Evolutionary conservation across 768 basidiomycete species (phyloP).

Genomic region (Tulasnella sp.): DNA sequence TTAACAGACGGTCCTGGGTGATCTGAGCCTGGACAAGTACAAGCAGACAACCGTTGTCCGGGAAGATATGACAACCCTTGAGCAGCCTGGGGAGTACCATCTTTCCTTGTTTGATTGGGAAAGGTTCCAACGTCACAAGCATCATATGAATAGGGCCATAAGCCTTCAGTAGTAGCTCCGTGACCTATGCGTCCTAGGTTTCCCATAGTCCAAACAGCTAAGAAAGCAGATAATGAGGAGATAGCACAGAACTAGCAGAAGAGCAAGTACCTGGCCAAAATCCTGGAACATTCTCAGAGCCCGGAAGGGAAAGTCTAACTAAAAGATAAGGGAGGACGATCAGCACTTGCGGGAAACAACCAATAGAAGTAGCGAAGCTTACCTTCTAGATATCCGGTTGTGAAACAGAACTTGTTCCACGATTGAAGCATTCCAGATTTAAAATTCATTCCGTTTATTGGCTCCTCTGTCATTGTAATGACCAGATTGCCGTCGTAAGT

Average conservation of each 20-base stretch:
- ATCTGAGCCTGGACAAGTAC: conserved; percentile 73
- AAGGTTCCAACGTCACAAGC: conserved; percentile 78
- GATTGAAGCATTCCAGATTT: conserved; percentile 55
- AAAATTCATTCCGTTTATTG: conserved; percentile 71
- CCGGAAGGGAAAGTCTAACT: conserved; percentile 62
- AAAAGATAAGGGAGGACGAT: background rate
- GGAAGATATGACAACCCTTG: conserved; percentile 60
- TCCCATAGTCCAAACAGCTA: conserved; percentile 39
- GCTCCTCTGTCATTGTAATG: conserved; percentile 60
- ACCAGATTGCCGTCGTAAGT: conserved; percentile 68
- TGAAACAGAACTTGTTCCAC: conserved; percentile 96
- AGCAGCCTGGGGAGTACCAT: conserved; percentile 46
- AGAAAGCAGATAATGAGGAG: too few relatives aligned
- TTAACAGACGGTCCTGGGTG: conserved; percentile 72
- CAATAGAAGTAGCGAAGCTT: background rate
- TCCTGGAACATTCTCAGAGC: conserved; percentile 45
- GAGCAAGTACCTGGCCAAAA: too few relatives aligned
- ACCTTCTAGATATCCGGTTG: conserved; percentile 75
- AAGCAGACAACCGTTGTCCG: conserved; percentile 76
- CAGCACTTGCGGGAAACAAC: background rate
- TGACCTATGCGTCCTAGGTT: conserved; percentile 69
- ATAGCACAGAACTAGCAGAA: too few relatives aligned
- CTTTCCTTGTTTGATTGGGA: conserved; percentile 56
- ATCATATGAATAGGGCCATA: conserved; percentile 75
- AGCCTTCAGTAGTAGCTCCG: conserved; percentile 78